Evolutionary conservation across 202 grass and related monocot species (phyloP).

Genomic region (Schoenoplectus tabernaemontani): DNA sequence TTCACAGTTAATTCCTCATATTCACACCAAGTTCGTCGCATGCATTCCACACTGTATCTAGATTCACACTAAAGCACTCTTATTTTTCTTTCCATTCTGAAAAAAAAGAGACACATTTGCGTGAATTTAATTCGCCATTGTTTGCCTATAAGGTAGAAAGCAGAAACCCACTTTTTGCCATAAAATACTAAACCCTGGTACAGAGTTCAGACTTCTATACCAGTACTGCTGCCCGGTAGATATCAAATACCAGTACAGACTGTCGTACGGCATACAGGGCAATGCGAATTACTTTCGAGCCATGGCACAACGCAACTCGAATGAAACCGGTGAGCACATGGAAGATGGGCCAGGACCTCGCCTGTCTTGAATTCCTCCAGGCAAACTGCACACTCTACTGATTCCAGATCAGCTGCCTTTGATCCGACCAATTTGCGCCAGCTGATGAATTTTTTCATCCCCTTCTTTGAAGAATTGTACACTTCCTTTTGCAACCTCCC

Average conservation of each 20-base stretch:
- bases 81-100: background rate
- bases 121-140: background rate
- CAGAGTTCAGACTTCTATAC: background rate
- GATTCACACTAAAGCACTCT: background rate
- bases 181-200: background rate
- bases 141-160: background rate
- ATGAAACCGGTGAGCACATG: constrained; percentile 83
- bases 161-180: background rate
- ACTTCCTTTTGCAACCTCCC: constrained; percentile 50
- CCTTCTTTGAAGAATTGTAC: constrained; percentile 49
- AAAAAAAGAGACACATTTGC: background rate
- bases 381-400: constrained; percentile 70
- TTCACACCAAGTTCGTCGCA: background rate
- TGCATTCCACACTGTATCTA: background rate
- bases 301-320: constrained; percentile 67
- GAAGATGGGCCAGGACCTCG: constrained; percentile 51
- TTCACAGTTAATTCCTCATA: background rate
- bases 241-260: constrained; percentile 6
- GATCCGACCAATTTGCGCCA: constrained; percentile 57
- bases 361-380: constrained; percentile 71
- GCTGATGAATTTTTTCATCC: constrained; percentile 51
- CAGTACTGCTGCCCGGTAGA: background rate
- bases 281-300: constrained; percentile 48
- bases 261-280: constrained; percentile 70
- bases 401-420: constrained; percentile 34